Evolutionary conservation across 2,329 filamentous ascomycete genomes (phyloP).

Genomic region (Microcyclospora tardicrescens): DNA sequence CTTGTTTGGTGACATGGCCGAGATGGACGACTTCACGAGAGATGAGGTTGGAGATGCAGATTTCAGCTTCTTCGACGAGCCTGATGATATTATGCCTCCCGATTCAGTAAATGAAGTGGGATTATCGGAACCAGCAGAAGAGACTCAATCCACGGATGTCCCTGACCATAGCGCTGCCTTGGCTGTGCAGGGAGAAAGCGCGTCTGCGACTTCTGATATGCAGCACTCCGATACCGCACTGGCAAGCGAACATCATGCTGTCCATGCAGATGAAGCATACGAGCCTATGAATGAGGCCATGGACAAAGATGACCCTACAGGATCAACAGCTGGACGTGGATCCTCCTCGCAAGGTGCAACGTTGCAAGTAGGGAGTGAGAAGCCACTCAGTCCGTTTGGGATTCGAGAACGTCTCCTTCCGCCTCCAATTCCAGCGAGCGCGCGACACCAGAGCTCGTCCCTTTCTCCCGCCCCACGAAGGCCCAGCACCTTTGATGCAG

Average conservation of each 20-base stretch:
- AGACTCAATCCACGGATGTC: not conserved
- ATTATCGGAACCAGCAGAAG: not conserved
- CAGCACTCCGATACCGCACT: no score
- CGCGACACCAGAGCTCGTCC: not conserved
- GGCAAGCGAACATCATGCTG: no score
- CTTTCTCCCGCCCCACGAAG: constrained; percentile 4
- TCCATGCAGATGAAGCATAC: no score
- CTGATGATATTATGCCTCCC: constrained; percentile 4
- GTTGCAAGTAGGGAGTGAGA: constrained; percentile 4
- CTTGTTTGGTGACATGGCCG: constrained; percentile 49
- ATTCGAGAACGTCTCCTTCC: constrained; percentile 36
- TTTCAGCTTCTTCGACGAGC: constrained; percentile 66
- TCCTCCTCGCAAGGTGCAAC: not conserved
- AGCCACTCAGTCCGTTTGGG: constrained; percentile 26
- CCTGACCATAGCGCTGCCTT: not conserved
- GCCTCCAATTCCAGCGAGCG: constrained; percentile 23
- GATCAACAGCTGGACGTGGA: not conserved
- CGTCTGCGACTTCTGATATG: no score
- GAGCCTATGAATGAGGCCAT: no score
- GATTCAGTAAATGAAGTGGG: not conserved
- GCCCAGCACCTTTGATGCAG: constrained; percentile 38
- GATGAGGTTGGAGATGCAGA: constrained; percentile 68
- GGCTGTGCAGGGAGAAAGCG: no score
- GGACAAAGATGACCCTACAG: no score
- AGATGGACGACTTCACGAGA: constrained; percentile 54